phyloP scores from a whole-genome alignment of 1,139 yeast genomes.

The Kodamaea sp. region DNA sequence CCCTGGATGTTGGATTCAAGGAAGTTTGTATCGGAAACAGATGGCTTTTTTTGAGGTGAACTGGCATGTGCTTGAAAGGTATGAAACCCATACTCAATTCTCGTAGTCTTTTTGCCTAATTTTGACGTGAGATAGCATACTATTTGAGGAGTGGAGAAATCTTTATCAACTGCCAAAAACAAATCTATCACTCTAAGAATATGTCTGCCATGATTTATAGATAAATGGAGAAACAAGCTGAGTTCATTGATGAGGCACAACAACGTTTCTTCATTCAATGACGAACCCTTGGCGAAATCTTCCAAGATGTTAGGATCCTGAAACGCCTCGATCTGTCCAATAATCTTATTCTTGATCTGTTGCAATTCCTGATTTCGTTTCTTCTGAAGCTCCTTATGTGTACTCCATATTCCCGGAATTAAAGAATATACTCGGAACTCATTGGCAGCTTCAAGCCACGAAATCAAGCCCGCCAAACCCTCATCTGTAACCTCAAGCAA shows the following conservation, averaged over 20 bases:
- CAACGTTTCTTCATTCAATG: conserved; percentile 26
- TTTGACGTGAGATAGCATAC: not conserved
- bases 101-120: not conserved
- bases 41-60: conserved; percentile 11
- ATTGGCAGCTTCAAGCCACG: conserved; percentile 36
- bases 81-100: not conserved
- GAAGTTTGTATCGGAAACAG: conserved; percentile 8
- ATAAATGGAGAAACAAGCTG: conserved; percentile 24
- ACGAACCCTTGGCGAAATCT: conserved; percentile 13
- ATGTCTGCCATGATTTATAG: conserved; percentile 19
- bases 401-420: conserved; percentile 16
- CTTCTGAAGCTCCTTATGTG: conserved; percentile 19
- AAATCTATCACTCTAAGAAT: conserved; percentile 25
- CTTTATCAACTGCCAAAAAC: conserved; percentile 28
- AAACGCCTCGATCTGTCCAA: conserved; percentile 10
- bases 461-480: conserved; percentile 19
- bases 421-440: conserved; percentile 25
- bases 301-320: conserved; percentile 18
- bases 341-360: conserved; percentile 11
- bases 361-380: conserved; percentile 20
- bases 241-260: conserved; percentile 32
- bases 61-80: not conserved
- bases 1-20: conserved; percentile 14
- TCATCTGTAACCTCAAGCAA: conserved; percentile 20
- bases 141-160: conserved; percentile 24